Evolutionary conservation across 2,329 filamentous ascomycete genomes (phyloP), one percentile per base, ranked within the genome.

Genomic region (Colletotrichum shisoi): DNA sequence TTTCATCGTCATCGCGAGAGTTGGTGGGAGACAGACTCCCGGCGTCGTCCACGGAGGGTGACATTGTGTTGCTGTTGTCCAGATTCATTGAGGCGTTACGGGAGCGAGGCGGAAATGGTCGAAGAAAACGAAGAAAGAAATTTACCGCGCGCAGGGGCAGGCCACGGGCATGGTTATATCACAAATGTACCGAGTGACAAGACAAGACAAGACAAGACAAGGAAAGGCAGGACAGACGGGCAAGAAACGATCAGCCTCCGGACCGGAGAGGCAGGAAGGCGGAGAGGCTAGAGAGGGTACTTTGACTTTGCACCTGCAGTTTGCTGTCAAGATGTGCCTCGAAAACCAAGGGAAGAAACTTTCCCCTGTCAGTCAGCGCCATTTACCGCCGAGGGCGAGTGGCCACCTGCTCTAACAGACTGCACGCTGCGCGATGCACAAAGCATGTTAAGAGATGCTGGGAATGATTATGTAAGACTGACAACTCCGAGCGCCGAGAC

Each of bases 41-140:
- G 39, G 42, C 49, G 17, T 77, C 71, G 63, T 76, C 74, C n/a
- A 73, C 76, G 19, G 72, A 57, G 42, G 52, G 60, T 37, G 63
- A 71, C 71, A 60, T 64, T 31, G 54, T 63, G 48, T 51, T 19
- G 39, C 13, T 40, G 53, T 59, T 59, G 34, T 60, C n/a, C 27
- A 21, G 57, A 52, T 45, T 48, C 56, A 61, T 59, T 54, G 44
- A 24, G 37, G n/a, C 40, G 39, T 49, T 56, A 57, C 31, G 34
- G 27, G 53, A 39, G 39, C 34, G 19, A 63, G 31, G 39, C 39
- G 39, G 44, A 66, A 49, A 60, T 60, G 68, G 51, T 67, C 57
- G 58, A 57, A 62, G 58, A 57, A 62, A 58, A 63, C 57, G 53
- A 70, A 49, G 15, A 62, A 34, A 40, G 45, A 56, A 34, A 24